Base-by-base conservation (phyloP, 1,139 yeast species). In the Saccharomyces hybrid region DNA sequence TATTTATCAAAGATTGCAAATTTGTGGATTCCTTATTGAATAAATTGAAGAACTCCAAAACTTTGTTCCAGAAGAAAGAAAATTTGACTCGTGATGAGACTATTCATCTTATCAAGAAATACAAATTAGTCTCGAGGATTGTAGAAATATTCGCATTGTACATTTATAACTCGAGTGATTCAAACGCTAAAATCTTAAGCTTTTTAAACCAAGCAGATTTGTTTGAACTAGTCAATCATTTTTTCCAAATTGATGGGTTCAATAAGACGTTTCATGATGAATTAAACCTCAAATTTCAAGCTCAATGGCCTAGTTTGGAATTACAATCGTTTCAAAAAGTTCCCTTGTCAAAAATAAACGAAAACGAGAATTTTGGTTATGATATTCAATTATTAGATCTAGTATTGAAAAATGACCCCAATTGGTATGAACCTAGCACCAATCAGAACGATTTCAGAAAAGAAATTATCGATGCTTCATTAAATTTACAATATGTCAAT, bases 141-240 rank as follows among this genome's bases (percentile, higher is more conserved):
- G 80, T 88, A 3, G 93, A 87, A 61, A 83, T 89, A 8, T 75
- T 89, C 56, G 89, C 97, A 0, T 74, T 88, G 42, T 80, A 86
- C 55, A 71, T 88, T 34, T 88, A 83, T 70, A 83, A 88, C 1
- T 76, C 84, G 0, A 74, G 77, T 41, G 78, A 78, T 55, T 60
- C 62, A 69, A 66, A 54, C 65, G 75, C 71, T 64, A 73, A 78
- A 41, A 77, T 88, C 8, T 69, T 76, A 27, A 66, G 73, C 2
- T 69, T 81, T 23, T 65, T 85, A 41, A 70, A 74, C 41, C 72
- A 78, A 1, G 64, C 67, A 58, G 69, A 48, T 4, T 42, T 74
- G 80, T 64, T 58, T 73, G 58, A 62, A 70, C 25, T 49, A 64
- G 78, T 59, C 60, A 73, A 56, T 56, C 72, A 73, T 13, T 62